Evolutionary conservation across 768 basidiomycete genomes (phyloP), one percentile per base, ranked within the genome.

Genomic region (Auriscalpium orientale): DNA sequence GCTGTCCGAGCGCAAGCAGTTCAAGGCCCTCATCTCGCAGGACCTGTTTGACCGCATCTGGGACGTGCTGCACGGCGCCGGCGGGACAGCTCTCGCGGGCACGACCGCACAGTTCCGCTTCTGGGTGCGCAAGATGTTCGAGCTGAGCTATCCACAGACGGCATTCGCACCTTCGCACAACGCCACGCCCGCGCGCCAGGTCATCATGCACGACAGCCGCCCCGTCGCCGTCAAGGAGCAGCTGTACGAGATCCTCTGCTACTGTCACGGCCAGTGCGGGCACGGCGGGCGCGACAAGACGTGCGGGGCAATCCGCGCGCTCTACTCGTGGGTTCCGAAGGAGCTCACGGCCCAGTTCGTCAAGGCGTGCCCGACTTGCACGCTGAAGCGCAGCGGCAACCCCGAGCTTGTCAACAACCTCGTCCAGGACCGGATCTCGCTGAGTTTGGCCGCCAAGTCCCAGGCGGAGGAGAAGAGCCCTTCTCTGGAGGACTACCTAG

Each of bases 281-380:
- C 90, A 92, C 64, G 87, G 83, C 13, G 90, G 89, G 28, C 81
- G 89, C 20, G 91, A 93, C 70, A 87, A 82, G 73, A 93, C 91
- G 0, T 81, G 79, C 55, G 75, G 77, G 2, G 73, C 82, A 55
- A 78, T 91, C 40, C 76, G 85, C 49, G 72, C 80, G 57, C 79
- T 80, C 62, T 93, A 90, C 67, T 84, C 87, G 9, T 91, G 86
- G 84, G 80, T 93, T 28, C 90, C 91, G 15, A 92, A 91, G 70
- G 85, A 89, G 64, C 82, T 93, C 44, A 80, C 91, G 47, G 81
- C 86, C 16, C 80, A 79, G 56, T 93, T 90, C 65, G 83, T 91
- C 69, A 84, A 82, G 68, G 77, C 77, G 22, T 92, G 91, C 64
- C 91, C 89, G 13, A 87, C 87, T 8, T 92, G 91, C 62, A 76